Percentiles rank a stretch among this genome's conserved stretches.
phyloP scores from a whole-genome alignment of 1,284 basidiomycete species.

The Hemileia vastatrix region DNA sequence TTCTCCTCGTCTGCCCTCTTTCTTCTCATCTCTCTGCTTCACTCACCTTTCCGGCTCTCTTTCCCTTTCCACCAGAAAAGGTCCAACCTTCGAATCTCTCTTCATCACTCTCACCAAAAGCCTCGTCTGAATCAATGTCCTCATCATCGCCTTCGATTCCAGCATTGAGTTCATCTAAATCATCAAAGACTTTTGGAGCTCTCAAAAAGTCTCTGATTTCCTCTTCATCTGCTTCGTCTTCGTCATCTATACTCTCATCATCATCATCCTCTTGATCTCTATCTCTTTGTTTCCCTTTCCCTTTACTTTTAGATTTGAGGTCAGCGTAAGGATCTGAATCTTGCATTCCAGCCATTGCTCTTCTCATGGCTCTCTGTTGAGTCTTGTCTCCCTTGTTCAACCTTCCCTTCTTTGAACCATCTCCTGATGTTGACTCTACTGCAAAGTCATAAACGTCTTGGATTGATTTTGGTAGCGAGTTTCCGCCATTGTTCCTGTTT shows the following conservation, averaged over 20 bases:
- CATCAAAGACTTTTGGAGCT: slow-evolving; percentile 31
- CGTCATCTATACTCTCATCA: slow-evolving; percentile 13
- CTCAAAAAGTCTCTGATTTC: background rate
- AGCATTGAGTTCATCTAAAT: slow-evolving; percentile 32
- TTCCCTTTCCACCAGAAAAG: slow-evolving; percentile 21
- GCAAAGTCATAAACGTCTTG: too few relatives aligned
- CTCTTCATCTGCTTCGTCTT: too few relatives aligned
- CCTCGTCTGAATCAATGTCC: slow-evolving; percentile 42
- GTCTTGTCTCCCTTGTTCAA: slow-evolving; percentile 35
- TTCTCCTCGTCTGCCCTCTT: background rate
- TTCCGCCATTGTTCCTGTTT: too few relatives aligned
- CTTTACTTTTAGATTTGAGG: background rate
- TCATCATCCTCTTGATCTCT: slow-evolving; percentile 22
- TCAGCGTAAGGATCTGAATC: slow-evolving; percentile 10
- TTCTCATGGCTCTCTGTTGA: slow-evolving; percentile 9
- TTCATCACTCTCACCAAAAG: slow-evolving; percentile 40
- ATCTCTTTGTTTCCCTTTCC: slow-evolving; percentile 12
- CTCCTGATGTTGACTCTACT: too few relatives aligned
- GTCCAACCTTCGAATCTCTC: slow-evolving; percentile 33
- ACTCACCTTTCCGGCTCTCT: slow-evolving; percentile 11
- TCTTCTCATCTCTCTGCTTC: background rate
- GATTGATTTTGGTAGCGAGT: too few relatives aligned
- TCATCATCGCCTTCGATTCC: slow-evolving; percentile 37
- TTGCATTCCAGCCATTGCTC: slow-evolving; percentile 28
- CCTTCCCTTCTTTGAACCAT: slow-evolving; percentile 29